Evolutionary conservation across 345 rosid genomes (phyloP).

Genomic region (Aethionema arabicum): DNA sequence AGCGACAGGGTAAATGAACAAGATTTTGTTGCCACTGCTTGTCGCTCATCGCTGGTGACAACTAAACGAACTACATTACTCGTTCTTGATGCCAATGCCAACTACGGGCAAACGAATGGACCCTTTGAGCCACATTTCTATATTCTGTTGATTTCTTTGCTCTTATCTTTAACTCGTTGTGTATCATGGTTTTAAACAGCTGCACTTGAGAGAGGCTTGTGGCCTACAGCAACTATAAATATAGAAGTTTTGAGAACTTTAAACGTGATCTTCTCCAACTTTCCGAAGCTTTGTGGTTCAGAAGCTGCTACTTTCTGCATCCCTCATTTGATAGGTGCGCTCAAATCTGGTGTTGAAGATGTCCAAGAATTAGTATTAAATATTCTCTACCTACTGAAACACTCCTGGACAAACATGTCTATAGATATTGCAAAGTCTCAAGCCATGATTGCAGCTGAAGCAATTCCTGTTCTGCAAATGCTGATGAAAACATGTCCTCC

Average conservation of each 20-base stretch:
- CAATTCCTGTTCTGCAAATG: constrained; percentile 74
- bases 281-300: constrained; percentile 77
- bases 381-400: constrained; percentile 68
- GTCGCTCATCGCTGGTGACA: no score
- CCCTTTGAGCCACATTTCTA: constrained; percentile 2
- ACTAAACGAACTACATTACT: no score
- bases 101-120: no score
- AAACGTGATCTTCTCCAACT: constrained; percentile 74
- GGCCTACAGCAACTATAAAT: constrained; percentile 72
- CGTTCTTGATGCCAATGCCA: no score
- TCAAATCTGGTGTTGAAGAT: constrained; percentile 70
- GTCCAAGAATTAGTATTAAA: constrained; percentile 78
- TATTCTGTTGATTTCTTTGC: constrained; percentile 6
- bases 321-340: constrained; percentile 78
- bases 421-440: constrained; percentile 79
- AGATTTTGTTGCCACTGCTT: no score
- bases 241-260: constrained; percentile 68
- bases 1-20: no score
- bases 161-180: constrained; percentile 14
- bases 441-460: constrained; percentile 82
- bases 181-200: constrained; percentile 51
- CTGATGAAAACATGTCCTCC: constrained; percentile 85
- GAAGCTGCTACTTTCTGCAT: constrained; percentile 91
- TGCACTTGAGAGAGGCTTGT: constrained; percentile 84
- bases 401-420: constrained; percentile 82